Conservation (phyloP, 2,329 filamentous ascomycete genomes). For the Fusarium fujikuroi region DNA sequence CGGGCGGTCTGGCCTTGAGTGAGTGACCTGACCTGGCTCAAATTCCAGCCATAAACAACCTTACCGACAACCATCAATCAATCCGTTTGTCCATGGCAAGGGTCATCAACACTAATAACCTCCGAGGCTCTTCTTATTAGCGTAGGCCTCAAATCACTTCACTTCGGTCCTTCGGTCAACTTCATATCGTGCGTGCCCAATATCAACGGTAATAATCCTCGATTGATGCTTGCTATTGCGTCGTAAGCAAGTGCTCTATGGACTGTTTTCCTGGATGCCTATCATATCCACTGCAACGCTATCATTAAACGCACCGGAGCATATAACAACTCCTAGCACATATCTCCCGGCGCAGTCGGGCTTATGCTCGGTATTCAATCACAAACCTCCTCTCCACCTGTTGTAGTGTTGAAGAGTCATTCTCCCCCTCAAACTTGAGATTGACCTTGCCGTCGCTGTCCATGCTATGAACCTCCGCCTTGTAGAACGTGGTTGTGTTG, state of each 20-base stretch:
- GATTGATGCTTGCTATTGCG: slow-evolving; percentile 3
- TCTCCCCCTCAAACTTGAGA: slow-evolving; percentile 83
- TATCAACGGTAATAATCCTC: slow-evolving; percentile 17
- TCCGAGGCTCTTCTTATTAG: slow-evolving; percentile 9
- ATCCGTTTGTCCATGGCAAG: background rate
- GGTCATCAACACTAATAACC: background rate
- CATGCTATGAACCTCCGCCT: slow-evolving; percentile 81
- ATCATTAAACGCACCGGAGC: slow-evolving; percentile 14
- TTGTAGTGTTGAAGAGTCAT: slow-evolving; percentile 77
- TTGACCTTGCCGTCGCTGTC: slow-evolving; percentile 66
- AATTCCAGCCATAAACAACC: slow-evolving; percentile 17
- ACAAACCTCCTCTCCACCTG: slow-evolving; percentile 81
- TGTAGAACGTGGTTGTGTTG: slow-evolving; percentile 86
- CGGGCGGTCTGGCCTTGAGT: slow-evolving; percentile 9
- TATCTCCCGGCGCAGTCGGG: background rate
- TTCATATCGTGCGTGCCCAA: background rate
- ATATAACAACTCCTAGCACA: slow-evolving; percentile 2
- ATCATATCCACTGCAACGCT: background rate
- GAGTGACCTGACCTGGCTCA: slow-evolving; percentile 15
- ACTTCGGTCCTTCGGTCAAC: background rate
- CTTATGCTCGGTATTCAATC: slow-evolving; percentile 70
- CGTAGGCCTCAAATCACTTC: slow-evolving; percentile 2
- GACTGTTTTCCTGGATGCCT: background rate
- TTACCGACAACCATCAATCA: slow-evolving; percentile 1
- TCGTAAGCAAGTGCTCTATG: slow-evolving; percentile 1